These are phyloP conservation scores for Warburgia ugandensis DNA, from an alignment of 164 flowering plant genomes.

Conservation along the genomic window DNA sequence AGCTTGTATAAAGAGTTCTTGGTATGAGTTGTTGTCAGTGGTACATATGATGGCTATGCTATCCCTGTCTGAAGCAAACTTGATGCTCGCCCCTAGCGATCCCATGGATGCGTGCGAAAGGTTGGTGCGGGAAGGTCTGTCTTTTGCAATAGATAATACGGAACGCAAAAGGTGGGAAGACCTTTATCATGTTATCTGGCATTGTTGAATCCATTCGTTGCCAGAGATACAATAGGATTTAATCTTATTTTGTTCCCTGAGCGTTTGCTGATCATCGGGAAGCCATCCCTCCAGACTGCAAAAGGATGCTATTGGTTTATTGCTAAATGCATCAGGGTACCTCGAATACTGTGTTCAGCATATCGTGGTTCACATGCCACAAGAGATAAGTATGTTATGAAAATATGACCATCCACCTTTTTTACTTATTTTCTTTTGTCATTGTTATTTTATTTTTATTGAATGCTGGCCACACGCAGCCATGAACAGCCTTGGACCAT, in stretches of 20 bases:
- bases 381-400: slow-evolving; percentile 43
- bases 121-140: slow-evolving; percentile 58
- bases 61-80: slow-evolving; percentile 60
- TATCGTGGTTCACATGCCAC: slow-evolving; percentile 39
- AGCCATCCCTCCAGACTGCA: slow-evolving; percentile 40
- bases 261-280: background rate
- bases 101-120: slow-evolving; percentile 32
- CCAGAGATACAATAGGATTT: too few relatives aligned
- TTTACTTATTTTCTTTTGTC: too few relatives aligned
- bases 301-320: slow-evolving; percentile 69
- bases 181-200: too few relatives aligned
- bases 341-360: slow-evolving; percentile 51
- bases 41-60: slow-evolving; percentile 75
- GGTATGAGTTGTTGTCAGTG: slow-evolving; percentile 77
- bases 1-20: slow-evolving; percentile 43
- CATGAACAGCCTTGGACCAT: too few relatives aligned
- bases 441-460: background rate
- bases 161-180: background rate
- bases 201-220: too few relatives aligned
- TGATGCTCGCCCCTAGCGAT: slow-evolving; percentile 53
- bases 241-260: too few relatives aligned
- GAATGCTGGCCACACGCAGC: too few relatives aligned
- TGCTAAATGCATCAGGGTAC: slow-evolving; percentile 89
- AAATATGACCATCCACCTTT: background rate
- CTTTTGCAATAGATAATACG: background rate